Conservation (phyloP, 805 yeast genomes). For the Blastobotrys parvus region DNA sequence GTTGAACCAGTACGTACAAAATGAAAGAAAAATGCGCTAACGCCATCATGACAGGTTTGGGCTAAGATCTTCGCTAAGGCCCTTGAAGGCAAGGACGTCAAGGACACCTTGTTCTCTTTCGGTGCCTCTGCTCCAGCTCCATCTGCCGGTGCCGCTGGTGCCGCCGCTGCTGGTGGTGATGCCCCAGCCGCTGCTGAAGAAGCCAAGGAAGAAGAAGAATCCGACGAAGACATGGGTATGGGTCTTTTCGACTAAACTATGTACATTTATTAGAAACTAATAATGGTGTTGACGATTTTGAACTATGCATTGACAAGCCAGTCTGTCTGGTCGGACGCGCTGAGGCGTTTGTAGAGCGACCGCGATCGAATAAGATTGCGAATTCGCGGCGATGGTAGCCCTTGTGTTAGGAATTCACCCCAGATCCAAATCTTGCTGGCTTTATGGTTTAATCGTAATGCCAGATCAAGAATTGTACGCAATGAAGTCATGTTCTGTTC, state of each 20-base stretch:
- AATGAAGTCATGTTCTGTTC: neutral
- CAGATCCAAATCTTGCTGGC: neutral
- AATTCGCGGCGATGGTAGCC: too few species aligned
- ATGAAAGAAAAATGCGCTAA: constrained; percentile 1
- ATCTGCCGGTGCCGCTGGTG: constrained; percentile 53
- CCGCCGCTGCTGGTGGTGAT: constrained; percentile 54
- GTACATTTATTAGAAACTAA: neutral
- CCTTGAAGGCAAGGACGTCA: constrained; percentile 76
- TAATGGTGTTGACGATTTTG: too few species aligned
- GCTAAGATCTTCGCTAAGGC: constrained; percentile 86
- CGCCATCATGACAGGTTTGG: constrained; percentile 44
- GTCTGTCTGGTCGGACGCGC: too few species aligned
- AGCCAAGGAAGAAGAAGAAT: constrained; percentile 47
- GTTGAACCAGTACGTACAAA: constrained; percentile 43
- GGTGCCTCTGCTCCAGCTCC: constrained; percentile 68
- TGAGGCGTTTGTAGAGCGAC: too few species aligned
- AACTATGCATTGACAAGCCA: too few species aligned
- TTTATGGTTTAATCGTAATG: neutral
- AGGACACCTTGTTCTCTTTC: constrained; percentile 63
- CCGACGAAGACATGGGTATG: constrained; percentile 87
- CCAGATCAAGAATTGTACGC: constrained; percentile 1
- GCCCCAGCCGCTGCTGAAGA: constrained; percentile 55
- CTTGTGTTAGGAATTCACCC: neutral
- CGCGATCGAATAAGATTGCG: too few species aligned
- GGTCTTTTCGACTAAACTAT: constrained; percentile 73